These are phyloP conservation scores for Rhizopogon rudus DNA, from an alignment of 768 basidiomycete species.

Conservation along the genomic window DNA sequence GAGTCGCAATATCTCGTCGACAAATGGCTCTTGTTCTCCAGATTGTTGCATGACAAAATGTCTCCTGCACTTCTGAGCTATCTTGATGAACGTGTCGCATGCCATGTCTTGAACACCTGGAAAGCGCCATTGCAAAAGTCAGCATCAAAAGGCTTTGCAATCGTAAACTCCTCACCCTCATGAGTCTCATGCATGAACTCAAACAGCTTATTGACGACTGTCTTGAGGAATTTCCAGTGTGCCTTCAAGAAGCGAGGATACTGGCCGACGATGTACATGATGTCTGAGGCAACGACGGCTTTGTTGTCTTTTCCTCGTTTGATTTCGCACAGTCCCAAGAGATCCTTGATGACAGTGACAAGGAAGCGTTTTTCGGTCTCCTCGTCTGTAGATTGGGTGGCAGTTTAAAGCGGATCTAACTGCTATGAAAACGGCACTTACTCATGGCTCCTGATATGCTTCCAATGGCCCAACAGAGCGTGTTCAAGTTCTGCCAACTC, in stretches of 20 bases:
- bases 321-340: conserved; percentile 95
- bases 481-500: conserved; percentile 99
- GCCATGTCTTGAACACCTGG: conserved; percentile 99
- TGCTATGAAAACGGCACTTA: conserved; percentile 35
- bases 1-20: conserved; percentile 91
- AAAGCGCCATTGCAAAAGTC: not conserved
- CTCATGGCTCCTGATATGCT: conserved; percentile 99
- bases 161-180: conserved; percentile 53
- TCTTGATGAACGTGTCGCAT: conserved; percentile 99
- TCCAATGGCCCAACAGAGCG: conserved; percentile 99
- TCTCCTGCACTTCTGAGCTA: conserved; percentile 95
- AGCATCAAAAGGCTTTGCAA: conserved; percentile 1
- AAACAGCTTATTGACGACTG: conserved; percentile 98
- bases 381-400: conserved; percentile 58
- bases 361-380: conserved; percentile 99
- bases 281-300: conserved; percentile 93
- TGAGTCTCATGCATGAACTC: conserved; percentile 99
- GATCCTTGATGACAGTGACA: conserved; percentile 97
- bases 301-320: conserved; percentile 99
- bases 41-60: conserved; percentile 99
- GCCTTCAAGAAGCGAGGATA: conserved; percentile 99
- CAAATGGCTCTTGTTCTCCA: conserved; percentile 94
- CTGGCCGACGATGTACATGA: conserved; percentile 99
- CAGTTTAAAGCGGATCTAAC: not conserved
- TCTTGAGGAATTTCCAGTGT: conserved; percentile 99